Evolutionary conservation across 2,329 filamentous ascomycete genomes (phyloP), one percentile per base, ranked within the genome.

Genomic region (Exophiala sideris): DNA sequence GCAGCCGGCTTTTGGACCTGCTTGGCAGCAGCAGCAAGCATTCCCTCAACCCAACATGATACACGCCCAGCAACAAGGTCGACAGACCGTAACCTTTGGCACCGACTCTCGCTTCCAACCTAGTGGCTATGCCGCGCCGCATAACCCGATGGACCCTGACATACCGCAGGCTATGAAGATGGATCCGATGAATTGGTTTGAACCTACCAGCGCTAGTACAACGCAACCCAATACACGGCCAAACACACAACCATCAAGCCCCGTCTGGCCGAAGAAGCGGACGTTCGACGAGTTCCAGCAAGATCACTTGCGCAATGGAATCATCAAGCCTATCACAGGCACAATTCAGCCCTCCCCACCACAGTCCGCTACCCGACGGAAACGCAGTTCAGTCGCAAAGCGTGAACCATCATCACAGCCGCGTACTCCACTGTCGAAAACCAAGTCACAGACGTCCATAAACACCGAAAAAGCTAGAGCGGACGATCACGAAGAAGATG

Each of bases 231-330:
- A 60, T 32, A 61, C 52, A 14, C 46, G 49, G 20, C 59, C 61
- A 20, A 61, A 61, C n/a, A 64, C 62, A n/a, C 56, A 62, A 45
- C 62, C 62, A 14, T 63, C 62, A 33, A 63, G 59, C 51, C 62
- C 62, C 2, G 57, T 50, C 18, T 59, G 54, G 52, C 49, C 53
- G 5, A 61, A 60, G 41, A 64, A 64, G 48, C 59, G 62, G 29
- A 62, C 58, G 36, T 57, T 59, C 29, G 60, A 64, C 4, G 57
- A 58, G 29, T 61, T 56, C 32, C 46, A 57, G n/a, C 41, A 45
- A 48, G 59, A 62, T 20, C 50, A 57, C 34, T 29, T 38, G 34
- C 50, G 51, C 6, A 61, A 59, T 34, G 59, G 57, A 10, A 53
- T 55, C 18, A 35, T 56, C 18, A 33, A 49, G 7, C 40, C 55